phyloP scores from a whole-genome alignment of 306 rosid species.

The Mimosa bimucronata region DNA sequence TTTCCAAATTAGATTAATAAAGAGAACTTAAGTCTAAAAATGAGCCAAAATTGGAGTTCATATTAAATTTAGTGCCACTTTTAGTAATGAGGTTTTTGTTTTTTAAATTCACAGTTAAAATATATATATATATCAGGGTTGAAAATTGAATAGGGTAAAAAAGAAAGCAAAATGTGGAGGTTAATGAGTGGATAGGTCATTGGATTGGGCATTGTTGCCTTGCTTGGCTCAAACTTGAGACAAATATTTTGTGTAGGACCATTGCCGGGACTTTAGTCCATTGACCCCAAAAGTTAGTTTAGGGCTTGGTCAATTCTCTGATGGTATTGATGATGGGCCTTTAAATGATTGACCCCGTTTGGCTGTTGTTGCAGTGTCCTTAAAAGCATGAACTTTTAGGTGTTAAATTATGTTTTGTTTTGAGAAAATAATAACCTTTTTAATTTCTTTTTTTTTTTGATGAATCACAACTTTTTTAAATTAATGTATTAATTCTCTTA shows the following conservation, averaged over 20 bases:
- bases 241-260: not conserved
- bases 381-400: conserved; percentile 3
- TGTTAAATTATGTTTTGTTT: not conserved
- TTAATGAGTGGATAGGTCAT: not conserved
- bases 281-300: not conserved
- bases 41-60: not conserved
- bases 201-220: not conserved
- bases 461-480: not conserved
- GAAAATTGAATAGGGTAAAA: not conserved
- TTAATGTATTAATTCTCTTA: not conserved
- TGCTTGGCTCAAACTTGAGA: not conserved
- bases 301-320: not conserved
- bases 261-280: not conserved
- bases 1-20: not conserved
- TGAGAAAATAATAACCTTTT: not conserved
- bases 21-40: not conserved
- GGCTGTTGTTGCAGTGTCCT: conserved; percentile 9
- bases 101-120: too few species aligned
- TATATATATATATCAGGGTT: too few species aligned
- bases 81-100: not conserved
- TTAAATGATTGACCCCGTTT: not conserved
- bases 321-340: not conserved
- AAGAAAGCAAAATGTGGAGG: not conserved
- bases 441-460: too few species aligned
- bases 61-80: not conserved